phyloP scores from a whole-genome alignment of 2,329 filamentous ascomycete genomes.

The Immersiporthe knoxdaviesiana region DNA sequence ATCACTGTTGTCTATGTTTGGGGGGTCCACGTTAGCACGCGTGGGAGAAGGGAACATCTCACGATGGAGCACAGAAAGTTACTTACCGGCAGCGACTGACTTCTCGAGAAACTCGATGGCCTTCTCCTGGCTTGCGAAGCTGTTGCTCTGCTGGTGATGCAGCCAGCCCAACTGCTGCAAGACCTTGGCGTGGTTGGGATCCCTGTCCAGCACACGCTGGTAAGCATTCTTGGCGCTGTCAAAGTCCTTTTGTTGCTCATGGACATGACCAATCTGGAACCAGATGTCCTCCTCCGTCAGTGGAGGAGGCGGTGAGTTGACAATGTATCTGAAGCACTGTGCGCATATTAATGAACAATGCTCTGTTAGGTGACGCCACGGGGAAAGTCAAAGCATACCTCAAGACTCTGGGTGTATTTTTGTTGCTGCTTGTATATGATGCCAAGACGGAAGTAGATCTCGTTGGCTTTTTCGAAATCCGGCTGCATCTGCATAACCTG shows the following conservation, averaged over 20 bases:
- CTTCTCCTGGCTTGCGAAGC: conserved; percentile 89
- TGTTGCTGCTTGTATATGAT: conserved; percentile 99
- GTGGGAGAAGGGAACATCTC: background rate
- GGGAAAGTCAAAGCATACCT: conserved; percentile 61
- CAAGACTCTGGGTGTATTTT: conserved; percentile 88
- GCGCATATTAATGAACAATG: conserved; percentile 34
- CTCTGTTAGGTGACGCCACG: background rate
- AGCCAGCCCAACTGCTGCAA: conserved; percentile 97
- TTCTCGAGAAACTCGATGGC: conserved; percentile 98
- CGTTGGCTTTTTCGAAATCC: conserved; percentile 96
- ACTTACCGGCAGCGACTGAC: conserved; percentile 87
- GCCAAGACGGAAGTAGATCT: conserved; percentile 98
- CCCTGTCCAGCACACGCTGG: conserved; percentile 87
- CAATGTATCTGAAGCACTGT: conserved; percentile 98
- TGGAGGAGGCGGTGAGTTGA: conserved; percentile 86
- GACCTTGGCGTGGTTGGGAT: conserved; percentile 96
- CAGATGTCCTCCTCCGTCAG: conserved; percentile 97
- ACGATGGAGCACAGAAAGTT: conserved; percentile 27
- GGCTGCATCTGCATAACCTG: conserved; percentile 99
- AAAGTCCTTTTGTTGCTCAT: conserved; percentile 98
- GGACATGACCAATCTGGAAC: conserved; percentile 99
- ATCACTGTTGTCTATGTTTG: conserved; percentile 78
- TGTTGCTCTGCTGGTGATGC: conserved; percentile 92
- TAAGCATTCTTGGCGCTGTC: conserved; percentile 93
- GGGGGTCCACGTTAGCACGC: conserved; percentile 37